Conservation (phyloP, 306 rosid genomes). For the Luffa acutangula region DNA sequence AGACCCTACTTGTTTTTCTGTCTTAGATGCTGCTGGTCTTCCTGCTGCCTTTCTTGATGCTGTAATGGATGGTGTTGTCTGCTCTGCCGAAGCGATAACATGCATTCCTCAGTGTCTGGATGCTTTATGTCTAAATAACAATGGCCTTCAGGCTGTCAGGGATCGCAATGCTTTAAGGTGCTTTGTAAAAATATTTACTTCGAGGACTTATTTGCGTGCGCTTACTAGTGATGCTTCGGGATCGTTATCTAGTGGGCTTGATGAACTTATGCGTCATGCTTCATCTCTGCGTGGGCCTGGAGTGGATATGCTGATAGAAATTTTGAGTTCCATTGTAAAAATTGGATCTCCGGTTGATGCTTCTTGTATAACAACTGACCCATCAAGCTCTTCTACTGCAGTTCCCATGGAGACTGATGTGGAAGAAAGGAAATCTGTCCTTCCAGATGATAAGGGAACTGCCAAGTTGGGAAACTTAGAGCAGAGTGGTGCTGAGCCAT, state of each 20-base stretch:
- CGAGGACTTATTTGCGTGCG: slow-evolving; percentile 67
- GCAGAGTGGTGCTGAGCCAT: slow-evolving; percentile 39
- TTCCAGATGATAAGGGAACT: slow-evolving; percentile 45
- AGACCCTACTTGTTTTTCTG: slow-evolving; percentile 93
- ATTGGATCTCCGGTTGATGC: slow-evolving; percentile 64
- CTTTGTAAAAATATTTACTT: slow-evolving; percentile 89
- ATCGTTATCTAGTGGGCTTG: slow-evolving; percentile 81
- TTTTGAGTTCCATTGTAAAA: slow-evolving; percentile 52
- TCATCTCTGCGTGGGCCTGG: slow-evolving; percentile 86
- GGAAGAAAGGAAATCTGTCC: slow-evolving; percentile 43
- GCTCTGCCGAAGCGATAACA: slow-evolving; percentile 87
- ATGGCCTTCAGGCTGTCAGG: slow-evolving; percentile 80
- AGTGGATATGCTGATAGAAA: slow-evolving; percentile 90
- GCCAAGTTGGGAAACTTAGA: slow-evolving; percentile 46
- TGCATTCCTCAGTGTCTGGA: slow-evolving; percentile 96
- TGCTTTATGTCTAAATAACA: slow-evolving; percentile 80
- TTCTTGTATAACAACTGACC: slow-evolving; percentile 35
- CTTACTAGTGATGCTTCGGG: slow-evolving; percentile 76
- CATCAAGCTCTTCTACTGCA: slow-evolving; percentile 47
- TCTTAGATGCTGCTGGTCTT: slow-evolving; percentile 83
- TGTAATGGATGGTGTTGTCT: slow-evolving; percentile 84
- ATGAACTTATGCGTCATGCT: slow-evolving; percentile 96
- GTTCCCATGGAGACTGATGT: slow-evolving; percentile 94
- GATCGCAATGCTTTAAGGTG: slow-evolving; percentile 83
- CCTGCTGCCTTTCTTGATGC: slow-evolving; percentile 91